A percentile compares a stretch with the other conserved stretches of the same genome.
Conservation (phyloP, 495 filamentous ascomycete species). For the Lasiosphaeria hispida region DNA sequence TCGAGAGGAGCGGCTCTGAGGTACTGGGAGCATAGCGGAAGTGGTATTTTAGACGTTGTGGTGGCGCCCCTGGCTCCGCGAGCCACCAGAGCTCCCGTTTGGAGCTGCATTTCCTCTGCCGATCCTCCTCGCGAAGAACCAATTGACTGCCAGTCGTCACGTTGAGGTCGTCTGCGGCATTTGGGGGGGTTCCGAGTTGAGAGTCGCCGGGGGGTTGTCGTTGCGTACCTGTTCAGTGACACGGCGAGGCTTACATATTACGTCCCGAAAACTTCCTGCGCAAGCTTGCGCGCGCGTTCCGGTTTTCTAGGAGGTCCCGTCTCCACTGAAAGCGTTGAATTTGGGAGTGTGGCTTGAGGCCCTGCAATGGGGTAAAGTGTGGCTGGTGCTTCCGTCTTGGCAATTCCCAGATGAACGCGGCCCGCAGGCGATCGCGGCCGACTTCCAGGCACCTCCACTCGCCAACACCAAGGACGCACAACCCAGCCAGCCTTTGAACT, state of each 20-base stretch:
- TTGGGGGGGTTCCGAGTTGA: slow-evolving; percentile 1
- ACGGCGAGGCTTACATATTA: not conserved
- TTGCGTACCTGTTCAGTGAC: no score
- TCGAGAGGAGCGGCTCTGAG: slow-evolving; percentile 32
- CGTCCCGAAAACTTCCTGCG: slow-evolving; percentile 13
- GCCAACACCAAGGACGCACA: no score
- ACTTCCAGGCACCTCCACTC: no score
- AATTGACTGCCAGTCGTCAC: slow-evolving; percentile 28
- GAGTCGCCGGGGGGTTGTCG: not conserved
- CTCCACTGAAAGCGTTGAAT: slow-evolving; percentile 3
- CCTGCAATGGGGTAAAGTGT: not conserved
- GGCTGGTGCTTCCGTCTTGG: slow-evolving; percentile 2
- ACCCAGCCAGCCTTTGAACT: not conserved
- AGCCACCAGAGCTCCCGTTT: slow-evolving; percentile 37
- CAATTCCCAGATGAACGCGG: no score
- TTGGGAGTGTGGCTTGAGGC: not conserved
- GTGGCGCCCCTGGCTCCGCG: slow-evolving; percentile 29
- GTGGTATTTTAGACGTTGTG: slow-evolving; percentile 10
- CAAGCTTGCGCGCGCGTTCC: not conserved
- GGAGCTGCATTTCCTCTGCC: slow-evolving; percentile 40
- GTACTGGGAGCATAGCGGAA: slow-evolving; percentile 36
- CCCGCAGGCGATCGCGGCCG: no score
- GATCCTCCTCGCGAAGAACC: slow-evolving; percentile 22
- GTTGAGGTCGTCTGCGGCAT: slow-evolving; percentile 21
- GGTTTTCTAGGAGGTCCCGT: not conserved